Percentiles rank a stretch among this genome's conserved stretches.
Conservation (phyloP, 345 rosid genomes). For the Lumnitzera racemosa region DNA sequence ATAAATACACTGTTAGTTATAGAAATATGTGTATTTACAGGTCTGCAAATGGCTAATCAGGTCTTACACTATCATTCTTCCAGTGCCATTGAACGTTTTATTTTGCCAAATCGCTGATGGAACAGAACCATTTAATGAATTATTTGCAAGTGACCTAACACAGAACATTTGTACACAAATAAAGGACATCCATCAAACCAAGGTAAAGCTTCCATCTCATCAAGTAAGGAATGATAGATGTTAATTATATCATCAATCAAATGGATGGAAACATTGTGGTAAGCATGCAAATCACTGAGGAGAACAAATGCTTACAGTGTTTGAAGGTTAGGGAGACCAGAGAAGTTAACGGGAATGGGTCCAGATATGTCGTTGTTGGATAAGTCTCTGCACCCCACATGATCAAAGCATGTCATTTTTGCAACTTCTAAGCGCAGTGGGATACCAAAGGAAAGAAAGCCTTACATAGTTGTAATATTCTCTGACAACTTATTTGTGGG, state of each 20-base stretch:
- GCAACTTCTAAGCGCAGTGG: too few relatives aligned
- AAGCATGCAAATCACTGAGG: slow-evolving; percentile 4
- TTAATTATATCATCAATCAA: background rate
- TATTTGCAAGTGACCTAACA: slow-evolving; percentile 80
- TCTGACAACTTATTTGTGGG: slow-evolving; percentile 57
- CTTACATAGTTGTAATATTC: slow-evolving; percentile 84
- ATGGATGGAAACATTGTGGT: background rate
- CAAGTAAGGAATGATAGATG: background rate
- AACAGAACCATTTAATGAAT: slow-evolving; percentile 61
- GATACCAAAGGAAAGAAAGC: slow-evolving; percentile 5
- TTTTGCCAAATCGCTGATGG: slow-evolving; percentile 66
- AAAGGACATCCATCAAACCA: background rate
- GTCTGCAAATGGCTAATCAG: background rate
- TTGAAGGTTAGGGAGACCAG: slow-evolving; percentile 64
- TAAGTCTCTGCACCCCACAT: slow-evolving; percentile 40
- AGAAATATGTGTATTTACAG: background rate
- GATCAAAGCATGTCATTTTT: too few relatives aligned
- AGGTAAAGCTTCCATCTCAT: background rate
- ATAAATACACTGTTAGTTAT: background rate
- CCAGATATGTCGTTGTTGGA: slow-evolving; percentile 70
- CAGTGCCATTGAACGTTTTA: slow-evolving; percentile 42
- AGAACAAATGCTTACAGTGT: slow-evolving; percentile 44
- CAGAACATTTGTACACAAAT: slow-evolving; percentile 2
- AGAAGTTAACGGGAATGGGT: slow-evolving; percentile 57
- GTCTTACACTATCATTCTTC: slow-evolving; percentile 61